Base-by-base conservation (phyloP, 2,329 filamentous ascomycete genomes). In the Trichophyton mentagrophytes region DNA sequence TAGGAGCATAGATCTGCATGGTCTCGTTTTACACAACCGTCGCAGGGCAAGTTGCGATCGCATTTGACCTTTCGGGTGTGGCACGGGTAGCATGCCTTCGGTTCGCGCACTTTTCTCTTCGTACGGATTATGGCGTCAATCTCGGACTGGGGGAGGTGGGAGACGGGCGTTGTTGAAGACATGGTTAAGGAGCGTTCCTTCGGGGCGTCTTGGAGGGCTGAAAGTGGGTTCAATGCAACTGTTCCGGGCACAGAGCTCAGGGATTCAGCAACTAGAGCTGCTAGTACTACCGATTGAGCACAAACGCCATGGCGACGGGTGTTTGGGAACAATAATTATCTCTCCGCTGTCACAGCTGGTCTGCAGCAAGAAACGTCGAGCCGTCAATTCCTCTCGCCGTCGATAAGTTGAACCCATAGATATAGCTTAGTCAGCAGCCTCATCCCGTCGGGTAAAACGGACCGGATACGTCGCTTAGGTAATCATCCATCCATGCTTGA, bases 1-100 rank as follows among this genome's bases (percentile, higher is more conserved):
- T 78, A 78, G 7, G 76, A 77, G 64, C 76, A 78, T 13, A 78
- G 72, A 58, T 78, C 75, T 38, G 76, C 75, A 66, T 78, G 76
- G 65, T 78, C 76, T 64, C 76, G 72, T 66, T 78, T 78, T 55
- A 78, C 75, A 61, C 76, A 78, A 20, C 76, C 76, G 62, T 78
- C 76, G 66, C 76, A 78, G 2, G 76, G 76, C 7, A 78, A 67
- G 57, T 78, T 78, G 46, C 76, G 74, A 66, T 78, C 76, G 66
- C 76, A 78, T 69, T 78, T 78, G 46, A 78, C 76, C 62, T 77
- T 77, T n/a, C 75, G 72, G 58, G 74, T 73, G 65, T 77, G 75
- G 61, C 75, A 77, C 11, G 75, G 74, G 62, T 77, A 77, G 64
- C 75, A 77, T 53, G 75, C 75, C 68, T 78, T 73, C 7, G 76